Evolutionary conservation across 257 asterid genomes (phyloP), one percentile per base, ranked within the genome.

Genomic region (Solanum chmielewskii): DNA sequence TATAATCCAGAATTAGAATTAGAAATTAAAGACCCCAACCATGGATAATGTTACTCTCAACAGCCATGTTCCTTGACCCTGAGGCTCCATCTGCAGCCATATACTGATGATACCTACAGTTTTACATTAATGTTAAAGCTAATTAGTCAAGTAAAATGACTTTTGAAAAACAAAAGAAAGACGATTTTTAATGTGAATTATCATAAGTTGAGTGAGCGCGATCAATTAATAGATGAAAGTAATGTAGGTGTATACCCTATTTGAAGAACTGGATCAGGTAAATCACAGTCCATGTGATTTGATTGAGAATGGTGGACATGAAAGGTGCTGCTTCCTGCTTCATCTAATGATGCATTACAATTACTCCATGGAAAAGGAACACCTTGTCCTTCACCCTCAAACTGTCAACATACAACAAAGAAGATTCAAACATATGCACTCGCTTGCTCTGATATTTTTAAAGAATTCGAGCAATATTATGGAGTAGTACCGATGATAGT

Each of bases 41-140:
- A 59, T 93, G 95, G 84, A 93, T 87, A 78, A 93, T 89, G 83
- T 86, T 92, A 81, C 83, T 91, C 86, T 94, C 98, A 62, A 90
- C 73, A 7, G 88, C 93, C 93, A 93, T 90, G 94, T 88, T 92
- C 87, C 96, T 93, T 49, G 91, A 88, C 66, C 83, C 89, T 35
- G 96, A 91, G 49, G 98, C 86, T 12, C 95, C 96, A 87, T 94
- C 98, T 89, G 92, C 95, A 83, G 92, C 87, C 89, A 90, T 89
- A 89, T 94, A 92, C 31, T 92, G 93, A 42, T 93, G 91, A 86
- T 94, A 96, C 95, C 98, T 94, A 87, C 35, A 27, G 35, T 52
- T 52, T 52, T 6, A 18, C 62, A 52, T 52, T 18, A 52, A 52
- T 52, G 62, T 52, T 52, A 52, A 52, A 3, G 62, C n/a, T 52